A percentile compares a stretch with the other conserved stretches of the same genome.
These are phyloP conservation scores for Iberis pinnata DNA, from an alignment of 345 rosid species.

Conservation along the genomic window DNA sequence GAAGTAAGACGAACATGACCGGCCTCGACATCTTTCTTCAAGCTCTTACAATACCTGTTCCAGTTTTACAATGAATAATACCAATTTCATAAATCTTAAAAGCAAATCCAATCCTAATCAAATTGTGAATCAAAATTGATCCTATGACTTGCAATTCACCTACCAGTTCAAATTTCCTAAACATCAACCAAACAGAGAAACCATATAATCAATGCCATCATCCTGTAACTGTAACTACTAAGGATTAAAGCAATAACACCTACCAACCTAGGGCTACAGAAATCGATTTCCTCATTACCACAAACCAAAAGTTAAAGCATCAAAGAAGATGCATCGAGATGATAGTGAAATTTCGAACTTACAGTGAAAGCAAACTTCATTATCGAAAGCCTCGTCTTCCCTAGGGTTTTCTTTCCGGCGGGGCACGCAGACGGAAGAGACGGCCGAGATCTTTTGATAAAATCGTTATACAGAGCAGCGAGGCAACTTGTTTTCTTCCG, in stretches of 20 bases:
- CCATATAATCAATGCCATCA: conserved; percentile 1
- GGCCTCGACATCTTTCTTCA: conserved; percentile 58
- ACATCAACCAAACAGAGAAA: too few species aligned
- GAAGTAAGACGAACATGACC: conserved; percentile 62
- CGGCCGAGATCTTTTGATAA: background rate
- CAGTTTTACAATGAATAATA: conserved; percentile 14
- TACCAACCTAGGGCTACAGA: background rate
- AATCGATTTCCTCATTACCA: background rate
- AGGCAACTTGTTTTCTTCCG: background rate
- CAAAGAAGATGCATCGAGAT: background rate
- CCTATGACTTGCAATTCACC: too few species aligned
- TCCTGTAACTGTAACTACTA: background rate
- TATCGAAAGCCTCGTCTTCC: conserved; percentile 13
- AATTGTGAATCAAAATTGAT: too few species aligned
- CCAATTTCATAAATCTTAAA: background rate
- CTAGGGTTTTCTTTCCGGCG: background rate
- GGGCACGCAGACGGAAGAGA: background rate
- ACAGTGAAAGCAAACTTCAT: conserved; percentile 43
- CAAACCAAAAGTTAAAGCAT: conserved; percentile 9
- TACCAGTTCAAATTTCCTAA: too few species aligned
- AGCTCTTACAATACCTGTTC: conserved; percentile 37
- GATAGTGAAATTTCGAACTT: conserved; percentile 16
- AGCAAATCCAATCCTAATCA: background rate
- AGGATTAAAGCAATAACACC: background rate
- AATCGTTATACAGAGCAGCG: background rate